Evolutionary conservation across 768 basidiomycete species (phyloP).

Genomic region (Mycena latifolia): DNA sequence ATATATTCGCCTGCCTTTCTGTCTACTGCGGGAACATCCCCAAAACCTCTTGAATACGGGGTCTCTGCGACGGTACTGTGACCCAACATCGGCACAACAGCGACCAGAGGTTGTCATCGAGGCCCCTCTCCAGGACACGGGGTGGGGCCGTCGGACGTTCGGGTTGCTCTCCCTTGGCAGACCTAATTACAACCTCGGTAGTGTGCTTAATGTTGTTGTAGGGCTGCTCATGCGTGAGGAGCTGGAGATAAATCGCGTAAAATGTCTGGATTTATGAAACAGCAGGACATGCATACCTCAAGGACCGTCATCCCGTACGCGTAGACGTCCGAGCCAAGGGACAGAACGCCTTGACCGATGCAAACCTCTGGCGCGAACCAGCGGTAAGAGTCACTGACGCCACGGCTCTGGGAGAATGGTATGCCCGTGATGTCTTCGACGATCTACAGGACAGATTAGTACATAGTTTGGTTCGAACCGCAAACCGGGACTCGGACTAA

Average conservation of each 20-base stretch:
- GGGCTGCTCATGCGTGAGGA: constrained; percentile 67
- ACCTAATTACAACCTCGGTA: constrained; percentile 61
- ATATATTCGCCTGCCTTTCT: background rate
- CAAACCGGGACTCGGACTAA: constrained; percentile 37
- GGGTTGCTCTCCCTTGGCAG: constrained; percentile 57
- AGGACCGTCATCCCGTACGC: constrained; percentile 70
- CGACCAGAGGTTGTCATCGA: constrained; percentile 61
- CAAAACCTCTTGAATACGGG: constrained; percentile 53
- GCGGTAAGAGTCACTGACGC: constrained; percentile 58
- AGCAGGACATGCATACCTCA: constrained; percentile 57
- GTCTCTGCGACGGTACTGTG: constrained; percentile 49
- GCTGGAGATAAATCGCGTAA: constrained; percentile 43
- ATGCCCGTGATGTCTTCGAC: constrained; percentile 69
- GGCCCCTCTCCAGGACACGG: constrained; percentile 52
- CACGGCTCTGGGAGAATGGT: constrained; percentile 66
- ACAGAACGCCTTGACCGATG: constrained; percentile 61
- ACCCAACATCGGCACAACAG: constrained; percentile 60
- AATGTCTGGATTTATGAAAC: too few species aligned
- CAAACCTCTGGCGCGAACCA: constrained; percentile 73
- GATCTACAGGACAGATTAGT: constrained; percentile 49
- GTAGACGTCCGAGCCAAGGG: constrained; percentile 64
- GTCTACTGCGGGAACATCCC: constrained; percentile 16
- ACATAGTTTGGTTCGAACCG: too few species aligned
- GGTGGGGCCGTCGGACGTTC: constrained; percentile 50
- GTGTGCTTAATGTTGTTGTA: constrained; percentile 64